Percentiles rank a stretch among this genome's conserved stretches.
phyloP scores from a whole-genome alignment of 2,329 filamentous ascomycete genomes.

The Fusarium euwallaceae region DNA sequence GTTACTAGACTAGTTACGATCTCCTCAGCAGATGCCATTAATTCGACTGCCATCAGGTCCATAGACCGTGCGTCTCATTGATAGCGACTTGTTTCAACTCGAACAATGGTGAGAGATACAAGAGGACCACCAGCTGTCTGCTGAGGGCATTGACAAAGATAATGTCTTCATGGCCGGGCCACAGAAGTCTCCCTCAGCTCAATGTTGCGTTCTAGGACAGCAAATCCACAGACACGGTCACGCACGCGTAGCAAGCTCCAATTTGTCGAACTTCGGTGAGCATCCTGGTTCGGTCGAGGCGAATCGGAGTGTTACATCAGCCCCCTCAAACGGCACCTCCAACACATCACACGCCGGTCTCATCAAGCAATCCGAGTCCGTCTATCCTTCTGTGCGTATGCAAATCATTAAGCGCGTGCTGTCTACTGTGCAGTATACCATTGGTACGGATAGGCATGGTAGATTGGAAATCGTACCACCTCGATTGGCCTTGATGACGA shows the following conservation, averaged over 20 bases:
- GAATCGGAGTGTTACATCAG: neutral
- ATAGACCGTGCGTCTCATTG: too few relatives aligned
- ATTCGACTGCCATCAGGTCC: too few relatives aligned
- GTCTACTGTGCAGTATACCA: neutral
- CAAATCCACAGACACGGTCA: neutral
- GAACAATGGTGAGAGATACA: too few relatives aligned
- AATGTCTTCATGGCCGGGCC: too few relatives aligned
- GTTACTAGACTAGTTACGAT: too few relatives aligned
- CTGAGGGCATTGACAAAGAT: too few relatives aligned
- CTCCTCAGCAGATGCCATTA: too few relatives aligned
- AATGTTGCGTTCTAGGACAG: neutral
- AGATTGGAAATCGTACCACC: constrained; percentile 32
- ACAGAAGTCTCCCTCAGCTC: too few relatives aligned
- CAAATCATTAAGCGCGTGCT: neutral
- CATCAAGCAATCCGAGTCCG: constrained; percentile 1
- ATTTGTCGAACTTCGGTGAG: neutral
- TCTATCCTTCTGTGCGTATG: neutral
- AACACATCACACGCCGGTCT: neutral
- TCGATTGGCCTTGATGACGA: constrained; percentile 17
- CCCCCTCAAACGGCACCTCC: neutral
- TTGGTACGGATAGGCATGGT: neutral
- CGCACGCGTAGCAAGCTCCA: neutral
- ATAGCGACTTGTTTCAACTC: too few relatives aligned
- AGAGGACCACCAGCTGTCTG: too few relatives aligned
- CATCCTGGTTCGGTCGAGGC: neutral